Conservation (phyloP, 495 filamentous ascomycete genomes). For the Neurospora sp. region DNA sequence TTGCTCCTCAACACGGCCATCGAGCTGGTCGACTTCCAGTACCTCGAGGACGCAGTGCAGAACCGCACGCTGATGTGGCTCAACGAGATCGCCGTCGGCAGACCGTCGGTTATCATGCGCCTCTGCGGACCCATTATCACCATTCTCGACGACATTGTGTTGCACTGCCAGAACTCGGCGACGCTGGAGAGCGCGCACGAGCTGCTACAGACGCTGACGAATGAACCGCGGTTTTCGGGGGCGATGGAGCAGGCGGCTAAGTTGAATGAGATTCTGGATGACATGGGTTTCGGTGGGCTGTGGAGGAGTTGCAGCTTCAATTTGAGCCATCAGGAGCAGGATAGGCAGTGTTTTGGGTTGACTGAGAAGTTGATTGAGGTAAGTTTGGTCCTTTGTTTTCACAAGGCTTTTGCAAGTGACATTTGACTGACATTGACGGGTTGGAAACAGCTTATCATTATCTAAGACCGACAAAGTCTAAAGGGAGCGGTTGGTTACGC, state of each 20-base stretch:
- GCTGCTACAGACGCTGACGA: slow-evolving; percentile 40
- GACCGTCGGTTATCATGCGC: slow-evolving; percentile 40
- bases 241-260: slow-evolving; percentile 27
- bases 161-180: slow-evolving; percentile 41
- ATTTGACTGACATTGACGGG: neutral
- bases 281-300: slow-evolving; percentile 47
- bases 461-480: neutral
- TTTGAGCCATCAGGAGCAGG: slow-evolving; percentile 34
- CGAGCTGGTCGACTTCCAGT: slow-evolving; percentile 46
- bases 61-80: slow-evolving; percentile 43
- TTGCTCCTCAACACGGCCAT: slow-evolving; percentile 46
- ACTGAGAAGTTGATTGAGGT: slow-evolving; percentile 53
- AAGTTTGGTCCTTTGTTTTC: slow-evolving; percentile 10
- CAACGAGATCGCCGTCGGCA: slow-evolving; percentile 32
- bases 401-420: neutral
- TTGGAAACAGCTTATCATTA: neutral
- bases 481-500: no score
- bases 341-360: slow-evolving; percentile 39
- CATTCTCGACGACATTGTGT: slow-evolving; percentile 44
- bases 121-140: slow-evolving; percentile 41
- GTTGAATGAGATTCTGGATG: slow-evolving; percentile 38
- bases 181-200: slow-evolving; percentile 43
- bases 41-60: slow-evolving; percentile 44
- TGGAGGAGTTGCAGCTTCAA: slow-evolving; percentile 42
- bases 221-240: slow-evolving; percentile 31